Evolutionary conservation across 1,139 yeast genomes (phyloP), one percentile per base, ranked within the genome.

Genomic region (Yamadazyma mexicana): DNA sequence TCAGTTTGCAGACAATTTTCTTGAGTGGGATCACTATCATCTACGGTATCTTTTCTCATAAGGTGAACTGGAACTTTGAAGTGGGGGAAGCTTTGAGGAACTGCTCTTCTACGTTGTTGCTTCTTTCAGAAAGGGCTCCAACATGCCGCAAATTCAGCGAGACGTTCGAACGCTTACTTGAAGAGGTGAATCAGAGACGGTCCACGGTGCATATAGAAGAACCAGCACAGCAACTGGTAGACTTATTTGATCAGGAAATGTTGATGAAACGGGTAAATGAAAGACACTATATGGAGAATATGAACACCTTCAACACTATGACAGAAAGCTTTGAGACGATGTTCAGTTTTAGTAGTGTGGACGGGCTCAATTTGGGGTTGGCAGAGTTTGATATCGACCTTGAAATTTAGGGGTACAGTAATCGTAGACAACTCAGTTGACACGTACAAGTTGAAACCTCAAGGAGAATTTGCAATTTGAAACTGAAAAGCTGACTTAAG

Each of bases 11-110:
- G 30, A 43, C 48, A 2, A 29, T 40, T 1, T 45, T 45, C 30
- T 37, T 45, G 32, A 43, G 47, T 32, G 48, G 48, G 2, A 36
- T 45, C 8, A 45, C 48, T 4, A 37, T 45, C 9, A 32, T 43
- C 4, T 45, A 45, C 39, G 46, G 42, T 1, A 12, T 45, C 2
- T 18, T 43, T 11, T 36, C 45, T 1, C 23, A 27, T 6, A 45
- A 45, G 22, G 25, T 37, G 3, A 22, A 16, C 11, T 45, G 46
- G 44, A 31, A 37, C 17, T 25, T 40, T 15, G 40, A 40, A 2
- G 31, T 39, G 1, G 35, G 48, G 20, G 48, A 45, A 34, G 48
- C 43, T 4, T 34, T 45, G 8, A 34, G 48, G 26, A 38, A 43
- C 24, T 45, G 48, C 18, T 43, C 48, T 3, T 15, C 45, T 2